phyloP scores from a whole-genome alignment of 768 basidiomycete genomes.

The Kwoniella bestiolae region DNA sequence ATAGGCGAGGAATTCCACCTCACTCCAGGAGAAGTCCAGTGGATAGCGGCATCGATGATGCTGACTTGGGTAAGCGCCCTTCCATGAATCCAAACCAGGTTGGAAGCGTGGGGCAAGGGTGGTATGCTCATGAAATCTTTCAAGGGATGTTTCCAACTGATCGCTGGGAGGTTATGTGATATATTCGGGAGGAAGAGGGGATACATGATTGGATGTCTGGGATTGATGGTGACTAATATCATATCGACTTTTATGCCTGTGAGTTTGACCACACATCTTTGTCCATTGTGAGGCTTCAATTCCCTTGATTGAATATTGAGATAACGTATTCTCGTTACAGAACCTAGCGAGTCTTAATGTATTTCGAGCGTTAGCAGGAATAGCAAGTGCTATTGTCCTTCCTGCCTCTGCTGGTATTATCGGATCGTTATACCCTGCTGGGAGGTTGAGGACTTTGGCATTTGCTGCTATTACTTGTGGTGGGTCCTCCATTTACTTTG shows the following conservation, averaged over 20 bases:
- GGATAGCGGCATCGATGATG: neutral
- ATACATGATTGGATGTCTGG: neutral
- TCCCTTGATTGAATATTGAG: neutral
- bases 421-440: neutral
- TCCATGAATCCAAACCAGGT: no score
- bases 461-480: neutral
- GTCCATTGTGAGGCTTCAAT: neutral
- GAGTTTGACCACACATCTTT: neutral
- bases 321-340: no score
- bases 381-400: neutral
- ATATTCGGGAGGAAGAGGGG: neutral
- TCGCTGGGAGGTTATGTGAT: neutral
- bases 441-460: neutral
- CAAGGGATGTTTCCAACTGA: neutral
- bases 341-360: neutral
- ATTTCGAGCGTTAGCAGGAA: neutral
- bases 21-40: neutral
- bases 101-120: no score
- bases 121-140: no score
- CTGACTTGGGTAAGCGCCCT: neutral
- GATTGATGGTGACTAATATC: neutral
- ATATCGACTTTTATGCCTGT: neutral
- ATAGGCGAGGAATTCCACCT: neutral
- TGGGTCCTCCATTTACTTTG: no score
- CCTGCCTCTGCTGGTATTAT: neutral